Percentiles rank a stretch among this genome's conserved stretches.
These are phyloP conservation scores for Penicillium oxalicum DNA, from an alignment of 2,329 filamentous ascomycete genomes.

Conservation along the genomic window DNA sequence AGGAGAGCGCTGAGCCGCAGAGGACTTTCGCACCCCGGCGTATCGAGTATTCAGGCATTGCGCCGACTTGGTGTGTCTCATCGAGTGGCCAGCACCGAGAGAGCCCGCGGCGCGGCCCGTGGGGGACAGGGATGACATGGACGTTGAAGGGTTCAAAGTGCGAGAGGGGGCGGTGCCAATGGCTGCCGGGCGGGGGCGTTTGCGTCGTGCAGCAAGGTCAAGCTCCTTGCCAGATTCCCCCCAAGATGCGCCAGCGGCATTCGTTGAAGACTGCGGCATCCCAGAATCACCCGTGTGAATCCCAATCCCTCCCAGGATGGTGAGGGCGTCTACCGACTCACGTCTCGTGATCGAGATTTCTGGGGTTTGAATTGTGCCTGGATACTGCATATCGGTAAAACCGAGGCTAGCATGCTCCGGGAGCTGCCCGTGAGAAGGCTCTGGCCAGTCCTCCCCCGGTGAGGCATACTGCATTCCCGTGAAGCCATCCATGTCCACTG, in stretches of 20 bases:
- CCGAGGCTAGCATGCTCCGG: constrained; percentile 17
- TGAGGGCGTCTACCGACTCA: constrained; percentile 32
- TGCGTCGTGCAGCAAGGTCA: constrained; percentile 43
- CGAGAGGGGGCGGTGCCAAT: constrained; percentile 39
- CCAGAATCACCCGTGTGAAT: constrained; percentile 25
- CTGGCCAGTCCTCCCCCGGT: constrained; percentile 26
- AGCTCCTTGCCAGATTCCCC: constrained; percentile 37
- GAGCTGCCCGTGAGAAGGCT: constrained; percentile 17
- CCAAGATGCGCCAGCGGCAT: constrained; percentile 26
- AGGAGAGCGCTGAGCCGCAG: constrained; percentile 43
- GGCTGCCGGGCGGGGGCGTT: constrained; percentile 42
- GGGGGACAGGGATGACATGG: constrained; percentile 40
- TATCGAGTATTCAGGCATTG: constrained; percentile 42
- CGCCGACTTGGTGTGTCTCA: constrained; percentile 43
- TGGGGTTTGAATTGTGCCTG: constrained; percentile 25
- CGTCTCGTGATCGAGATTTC: constrained; percentile 26
- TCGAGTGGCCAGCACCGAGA: constrained; percentile 29
- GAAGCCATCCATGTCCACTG: constrained; percentile 13
- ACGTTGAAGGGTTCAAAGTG: constrained; percentile 34
- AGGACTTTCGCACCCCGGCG: constrained; percentile 43
- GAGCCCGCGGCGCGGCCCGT: constrained; percentile 32
- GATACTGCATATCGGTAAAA: constrained; percentile 30
- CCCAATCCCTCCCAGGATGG: constrained; percentile 32
- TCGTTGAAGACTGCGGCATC: constrained; percentile 23
- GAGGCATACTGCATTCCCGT: constrained; percentile 12